Evolutionary conservation across 768 basidiomycete genomes (phyloP), one percentile per base, ranked within the genome.

Genomic region (Hydnum rufescens): DNA sequence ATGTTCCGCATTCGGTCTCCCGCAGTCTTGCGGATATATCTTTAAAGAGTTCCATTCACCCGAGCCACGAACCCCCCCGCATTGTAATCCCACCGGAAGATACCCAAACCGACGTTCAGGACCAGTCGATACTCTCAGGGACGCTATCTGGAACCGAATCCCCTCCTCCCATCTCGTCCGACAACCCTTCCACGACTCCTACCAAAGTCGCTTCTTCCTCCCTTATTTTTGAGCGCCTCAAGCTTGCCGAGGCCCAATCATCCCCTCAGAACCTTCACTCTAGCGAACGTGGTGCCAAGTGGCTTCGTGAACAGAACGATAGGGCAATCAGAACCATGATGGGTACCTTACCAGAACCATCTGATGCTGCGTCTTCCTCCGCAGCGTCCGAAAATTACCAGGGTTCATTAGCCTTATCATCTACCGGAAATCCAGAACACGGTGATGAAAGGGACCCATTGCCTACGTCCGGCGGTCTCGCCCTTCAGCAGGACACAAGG

Each of bases 301-400:
- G 88, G 88, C 63, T 93, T 42, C 73, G 74, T 32, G 86, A 90
- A 58, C 88, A 93, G 63, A 82, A 76, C 49, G 71, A 75, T 30
- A 74, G 83, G 8, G 70, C 73, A 0, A 71, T 78, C 49, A 73
- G 74, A 43, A 71, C 72, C 19, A 75, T 75, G 68, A 66, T 81
- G 4, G 80, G 80, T 18, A 62, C 65, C 32, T 64, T 64, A 8
- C 76, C 77, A 2, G 76, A 71, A 39, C 74, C 76, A 8, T 80
- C 79, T 2, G 71, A 71, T 19, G 26, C 58, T n/a, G 51, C 57
- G 5, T 57, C 55, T n/a, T 31, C 55, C 18, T 22, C 47, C 13
- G n/a, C 42, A 5, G 51, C 52, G 13, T 3, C 49, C 28, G 29
- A 16, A 16, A 16, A 16, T 16, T 47, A 13, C 44, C 26, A 13